These are phyloP conservation scores for Xerocomus brunneocitrinus DNA, from an alignment of 768 basidiomycete species.

Conservation along the genomic window DNA sequence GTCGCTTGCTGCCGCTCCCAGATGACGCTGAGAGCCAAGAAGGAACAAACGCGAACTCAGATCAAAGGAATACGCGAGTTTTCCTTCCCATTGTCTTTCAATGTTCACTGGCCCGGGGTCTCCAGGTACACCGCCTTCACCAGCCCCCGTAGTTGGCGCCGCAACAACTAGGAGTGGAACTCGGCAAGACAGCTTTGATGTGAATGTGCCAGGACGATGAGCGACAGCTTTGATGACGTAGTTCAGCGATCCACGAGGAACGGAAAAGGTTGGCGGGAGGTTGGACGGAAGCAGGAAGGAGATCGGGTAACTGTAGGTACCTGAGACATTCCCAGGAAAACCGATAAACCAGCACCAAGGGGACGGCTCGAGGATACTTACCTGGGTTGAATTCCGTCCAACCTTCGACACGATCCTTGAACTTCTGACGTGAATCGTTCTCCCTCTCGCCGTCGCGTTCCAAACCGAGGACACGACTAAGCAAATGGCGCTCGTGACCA, in stretches of 20 bases:
- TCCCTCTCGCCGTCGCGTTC: slow-evolving; percentile 16
- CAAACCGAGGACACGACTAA: slow-evolving; percentile 27
- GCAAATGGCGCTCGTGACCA: slow-evolving; percentile 8
- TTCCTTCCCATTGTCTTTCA: slow-evolving; percentile 87
- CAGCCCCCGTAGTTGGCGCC: slow-evolving; percentile 73
- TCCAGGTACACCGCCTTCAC: slow-evolving; percentile 41
- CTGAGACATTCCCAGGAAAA: slow-evolving; percentile 33
- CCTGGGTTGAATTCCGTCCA: slow-evolving; percentile 95
- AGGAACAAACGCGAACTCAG: slow-evolving; percentile 78
- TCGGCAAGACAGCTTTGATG: slow-evolving; percentile 62
- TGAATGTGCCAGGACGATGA: slow-evolving; percentile 84
- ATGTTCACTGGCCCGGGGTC: slow-evolving; percentile 79
- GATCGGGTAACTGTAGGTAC: slow-evolving; percentile 93
- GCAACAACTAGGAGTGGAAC: slow-evolving; percentile 75
- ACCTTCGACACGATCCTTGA: slow-evolving; percentile 41
- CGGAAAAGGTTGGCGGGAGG: slow-evolving; percentile 74
- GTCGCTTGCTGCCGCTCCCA: background rate
- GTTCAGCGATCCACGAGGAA: slow-evolving; percentile 68
- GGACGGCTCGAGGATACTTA: slow-evolving; percentile 26
- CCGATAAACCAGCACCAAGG: background rate
- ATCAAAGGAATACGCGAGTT: slow-evolving; percentile 77
- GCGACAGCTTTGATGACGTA: slow-evolving; percentile 82
- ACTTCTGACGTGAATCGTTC: slow-evolving; percentile 23
- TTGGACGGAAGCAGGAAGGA: slow-evolving; percentile 81
- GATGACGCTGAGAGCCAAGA: slow-evolving; percentile 48